Evolutionary conservation across 176 grass and related monocot species (phyloP), one percentile per base, ranked within the genome.

Genomic region (Elymus sibiricus): DNA sequence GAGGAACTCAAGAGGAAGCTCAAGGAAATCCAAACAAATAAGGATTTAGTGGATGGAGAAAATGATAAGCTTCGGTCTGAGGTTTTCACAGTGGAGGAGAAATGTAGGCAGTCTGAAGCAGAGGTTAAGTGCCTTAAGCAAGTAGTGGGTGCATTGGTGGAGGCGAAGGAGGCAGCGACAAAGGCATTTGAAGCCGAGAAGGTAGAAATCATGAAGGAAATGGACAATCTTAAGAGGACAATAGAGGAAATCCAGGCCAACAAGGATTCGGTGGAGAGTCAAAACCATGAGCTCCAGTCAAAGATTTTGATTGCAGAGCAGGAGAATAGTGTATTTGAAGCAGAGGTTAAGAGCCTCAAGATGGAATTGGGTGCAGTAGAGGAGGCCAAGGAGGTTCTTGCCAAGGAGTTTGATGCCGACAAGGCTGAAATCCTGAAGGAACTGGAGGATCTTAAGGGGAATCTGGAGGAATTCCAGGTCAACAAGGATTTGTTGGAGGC

Each of bases 331-430:
- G 43, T 55, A 64, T 85, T 43, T 13, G 62, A 85, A 29, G 64
- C 64, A 85, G 82, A 89, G 76, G 8, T 51, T 0, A 69, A 84
- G 25, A 68, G 29, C 28, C 27, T 85, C 27, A 65, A 38, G n/a
- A 5, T 43, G n/a, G 77, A 81, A 64, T 19, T 85, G 19, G n/a
- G 2, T 79, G 59, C 39, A 21, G n/a, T 85, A 70, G 76, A 31
- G 17, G 84, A 70, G 31, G 82, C 79, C 37, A 89, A 80, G 51
- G 82, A 67, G 72, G 76, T 65, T 31, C 63, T 31, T 65, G 5
- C 62, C 6, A 34, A 55, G 19, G 28, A 14, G 7, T 67, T 80
- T 42, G 53, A 85, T 42, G 67, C 11, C 16, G 53, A 65, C 5
- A 85, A 85, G 77, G 51, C 26, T 12, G 31, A 76, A 3, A 42